These are phyloP conservation scores for Triticum dicoccoides DNA, from an alignment of 176 grass and related monocot genomes.

Conservation along the genomic window DNA sequence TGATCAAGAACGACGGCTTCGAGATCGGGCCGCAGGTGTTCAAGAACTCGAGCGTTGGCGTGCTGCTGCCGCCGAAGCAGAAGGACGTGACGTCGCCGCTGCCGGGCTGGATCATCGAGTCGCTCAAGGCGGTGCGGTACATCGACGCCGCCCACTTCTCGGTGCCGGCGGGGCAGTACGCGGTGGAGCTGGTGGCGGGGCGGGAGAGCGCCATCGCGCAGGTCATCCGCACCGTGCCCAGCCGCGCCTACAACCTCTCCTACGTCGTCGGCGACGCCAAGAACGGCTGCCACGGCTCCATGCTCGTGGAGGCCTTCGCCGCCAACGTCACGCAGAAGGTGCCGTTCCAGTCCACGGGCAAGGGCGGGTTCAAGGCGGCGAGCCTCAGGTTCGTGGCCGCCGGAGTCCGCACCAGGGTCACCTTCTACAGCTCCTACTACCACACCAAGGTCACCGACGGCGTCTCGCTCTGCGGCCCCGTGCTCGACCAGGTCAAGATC, in stretches of 20 bases:
- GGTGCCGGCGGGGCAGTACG: conserved; percentile 64
- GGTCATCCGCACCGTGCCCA: conserved; percentile 74
- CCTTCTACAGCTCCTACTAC: conserved; percentile 98
- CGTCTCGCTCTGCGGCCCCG: conserved; percentile 82
- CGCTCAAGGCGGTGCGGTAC: conserved; percentile 93
- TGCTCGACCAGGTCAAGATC: conserved; percentile 81
- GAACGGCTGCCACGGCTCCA: conserved; percentile 91
- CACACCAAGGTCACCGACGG: conserved; percentile 69
- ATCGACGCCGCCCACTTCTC: conserved; percentile 84
- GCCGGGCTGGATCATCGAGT: conserved; percentile 96
- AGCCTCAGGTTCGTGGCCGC: conserved; percentile 61
- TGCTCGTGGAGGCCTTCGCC: conserved; percentile 87
- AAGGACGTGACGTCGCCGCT: conserved; percentile 81
- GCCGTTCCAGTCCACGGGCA: conserved; percentile 60
- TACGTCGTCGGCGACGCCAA: conserved; percentile 79
- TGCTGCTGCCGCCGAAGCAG: conserved; percentile 75
- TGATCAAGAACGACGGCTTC: conserved; percentile 86
- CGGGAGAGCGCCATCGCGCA: conserved; percentile 96
- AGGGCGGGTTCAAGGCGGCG: conserved; percentile 43
- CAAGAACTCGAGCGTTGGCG: conserved; percentile 63
- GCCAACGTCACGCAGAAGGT: conserved; percentile 82
- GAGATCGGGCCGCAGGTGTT: conserved; percentile 81
- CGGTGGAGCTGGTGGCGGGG: conserved; percentile 91
- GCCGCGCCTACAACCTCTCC: conserved; percentile 71
- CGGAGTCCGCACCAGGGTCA: conserved; percentile 56